Percentiles rank a stretch among this genome's conserved stretches.
phyloP scores from a whole-genome alignment of 169 alveolate species.

The Plasmodium knowlesi region DNA sequence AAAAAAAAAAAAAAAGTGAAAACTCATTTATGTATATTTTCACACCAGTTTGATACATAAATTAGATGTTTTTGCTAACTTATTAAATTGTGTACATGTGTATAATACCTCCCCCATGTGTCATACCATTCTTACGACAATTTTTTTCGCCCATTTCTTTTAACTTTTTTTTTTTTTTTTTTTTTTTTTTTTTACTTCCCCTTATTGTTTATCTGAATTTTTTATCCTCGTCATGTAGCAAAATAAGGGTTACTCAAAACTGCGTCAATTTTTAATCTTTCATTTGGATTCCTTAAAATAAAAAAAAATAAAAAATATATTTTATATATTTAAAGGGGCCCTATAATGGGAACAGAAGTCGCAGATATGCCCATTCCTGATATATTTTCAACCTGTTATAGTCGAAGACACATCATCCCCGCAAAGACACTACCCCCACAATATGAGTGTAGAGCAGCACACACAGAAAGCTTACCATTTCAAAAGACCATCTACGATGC shows the following conservation, averaged over 20 bases:
- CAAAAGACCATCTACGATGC: slow-evolving; percentile 61
- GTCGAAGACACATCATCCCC: neutral
- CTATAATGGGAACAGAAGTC: neutral
- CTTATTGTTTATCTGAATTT: neutral
- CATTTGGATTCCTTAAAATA: slow-evolving; percentile 67
- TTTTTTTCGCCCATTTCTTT: neutral
- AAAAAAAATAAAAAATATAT: neutral
- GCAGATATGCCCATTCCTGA: neutral
- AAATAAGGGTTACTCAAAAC: slow-evolving; percentile 64
- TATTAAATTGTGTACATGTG: neutral
- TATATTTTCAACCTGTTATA: neutral
- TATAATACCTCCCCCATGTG: neutral
- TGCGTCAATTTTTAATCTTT: slow-evolving; percentile 67
- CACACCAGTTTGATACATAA: slow-evolving; percentile 6
- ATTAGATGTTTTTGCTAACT: neutral
- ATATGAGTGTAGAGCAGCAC: neutral
- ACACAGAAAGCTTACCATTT: slow-evolving; percentile 24
- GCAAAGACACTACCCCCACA: neutral
- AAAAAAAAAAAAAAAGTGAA: slow-evolving; percentile 10
- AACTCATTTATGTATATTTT: slow-evolving; percentile 35
- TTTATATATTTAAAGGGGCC: neutral
- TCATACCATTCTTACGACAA: neutral
- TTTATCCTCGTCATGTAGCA: slow-evolving; percentile 18
- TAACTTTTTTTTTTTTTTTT: neutral
- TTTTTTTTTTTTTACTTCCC: neutral